Conservation (phyloP, 2,329 filamentous ascomycete genomes). For the Calonectria fujianensis region DNA sequence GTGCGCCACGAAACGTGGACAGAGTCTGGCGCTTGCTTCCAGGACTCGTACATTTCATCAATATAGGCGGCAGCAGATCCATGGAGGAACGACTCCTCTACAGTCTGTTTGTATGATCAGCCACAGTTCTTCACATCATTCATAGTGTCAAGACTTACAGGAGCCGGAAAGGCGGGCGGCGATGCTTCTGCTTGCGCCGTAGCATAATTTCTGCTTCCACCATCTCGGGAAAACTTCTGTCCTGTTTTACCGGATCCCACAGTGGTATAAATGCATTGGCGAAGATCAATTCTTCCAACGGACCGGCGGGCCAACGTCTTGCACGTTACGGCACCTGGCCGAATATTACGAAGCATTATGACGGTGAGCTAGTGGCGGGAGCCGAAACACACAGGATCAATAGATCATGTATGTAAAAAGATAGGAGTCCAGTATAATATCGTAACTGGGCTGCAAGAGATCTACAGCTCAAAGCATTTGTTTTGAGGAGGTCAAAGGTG, state of each 20-base stretch:
- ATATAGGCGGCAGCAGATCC: constrained; percentile 98
- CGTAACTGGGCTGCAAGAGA: not conserved
- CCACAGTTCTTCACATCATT: too few species aligned
- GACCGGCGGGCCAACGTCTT: not conserved
- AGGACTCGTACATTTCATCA: constrained; percentile 99
- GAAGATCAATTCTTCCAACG: not conserved
- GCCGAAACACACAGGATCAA: not conserved
- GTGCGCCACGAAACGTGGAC: constrained; percentile 98
- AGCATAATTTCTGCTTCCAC: constrained; percentile 14
- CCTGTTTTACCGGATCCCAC: not conserved
- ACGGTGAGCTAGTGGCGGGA: not conserved
- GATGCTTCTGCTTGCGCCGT: constrained; percentile 26
- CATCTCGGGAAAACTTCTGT: not conserved
- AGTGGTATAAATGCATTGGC: not conserved
- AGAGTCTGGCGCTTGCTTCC: constrained; percentile 92
- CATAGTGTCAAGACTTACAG: not conserved
- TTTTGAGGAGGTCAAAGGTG: not conserved
- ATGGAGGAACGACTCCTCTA: constrained; percentile 79
- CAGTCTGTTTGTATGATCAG: constrained; percentile 5
- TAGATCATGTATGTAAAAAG: not conserved
- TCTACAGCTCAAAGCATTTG: not conserved
- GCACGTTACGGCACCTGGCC: not conserved
- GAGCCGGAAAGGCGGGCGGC: not conserved
- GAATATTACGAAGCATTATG: constrained; percentile 31
- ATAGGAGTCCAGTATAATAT: not conserved